Evolutionary conservation across 2,329 filamentous ascomycete genomes (phyloP).

Genomic region (Paecilomyces formosus): DNA sequence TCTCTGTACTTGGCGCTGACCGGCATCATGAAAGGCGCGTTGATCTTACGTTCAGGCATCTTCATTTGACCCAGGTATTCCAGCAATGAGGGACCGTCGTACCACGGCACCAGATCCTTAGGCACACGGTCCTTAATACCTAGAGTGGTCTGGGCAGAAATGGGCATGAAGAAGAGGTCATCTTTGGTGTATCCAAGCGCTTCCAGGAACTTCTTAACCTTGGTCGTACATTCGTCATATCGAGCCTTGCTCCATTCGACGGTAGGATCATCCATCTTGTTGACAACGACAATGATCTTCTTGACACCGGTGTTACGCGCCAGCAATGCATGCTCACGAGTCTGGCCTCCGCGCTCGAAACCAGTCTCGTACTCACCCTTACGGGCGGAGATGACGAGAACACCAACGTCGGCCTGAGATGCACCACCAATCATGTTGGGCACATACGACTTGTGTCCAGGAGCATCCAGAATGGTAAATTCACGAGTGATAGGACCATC

Average conservation of each 20-base stretch:
- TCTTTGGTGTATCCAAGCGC: constrained; percentile 92
- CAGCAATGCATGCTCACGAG: constrained; percentile 92
- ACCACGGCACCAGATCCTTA: constrained; percentile 71
- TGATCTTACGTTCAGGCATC: constrained; percentile 87
- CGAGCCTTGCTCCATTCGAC: constrained; percentile 93
- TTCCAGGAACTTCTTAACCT: constrained; percentile 82
- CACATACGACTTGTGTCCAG: constrained; percentile 96
- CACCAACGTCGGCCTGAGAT: constrained; percentile 86
- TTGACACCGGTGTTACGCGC: constrained; percentile 98
- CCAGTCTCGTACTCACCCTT: constrained; percentile 99
- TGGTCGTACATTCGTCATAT: constrained; percentile 87
- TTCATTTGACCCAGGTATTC: constrained; percentile 95
- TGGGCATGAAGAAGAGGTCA: constrained; percentile 91
- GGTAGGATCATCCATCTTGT: constrained; percentile 99
- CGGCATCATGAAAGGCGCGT: constrained; percentile 99
- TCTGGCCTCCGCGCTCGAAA: constrained; percentile 94
- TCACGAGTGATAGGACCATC: constrained; percentile 65
- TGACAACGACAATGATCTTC: constrained; percentile 89
- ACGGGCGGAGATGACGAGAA: constrained; percentile 89
- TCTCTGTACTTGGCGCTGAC: constrained; percentile 94
- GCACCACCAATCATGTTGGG: constrained; percentile 97
- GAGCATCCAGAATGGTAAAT: constrained; percentile 95
- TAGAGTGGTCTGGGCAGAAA: constrained; percentile 77
- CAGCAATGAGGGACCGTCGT: constrained; percentile 79
- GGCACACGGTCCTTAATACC: constrained; percentile 87